phyloP scores from a whole-genome alignment of 2,329 filamentous ascomycete species.

The Tolypocladium album region DNA sequence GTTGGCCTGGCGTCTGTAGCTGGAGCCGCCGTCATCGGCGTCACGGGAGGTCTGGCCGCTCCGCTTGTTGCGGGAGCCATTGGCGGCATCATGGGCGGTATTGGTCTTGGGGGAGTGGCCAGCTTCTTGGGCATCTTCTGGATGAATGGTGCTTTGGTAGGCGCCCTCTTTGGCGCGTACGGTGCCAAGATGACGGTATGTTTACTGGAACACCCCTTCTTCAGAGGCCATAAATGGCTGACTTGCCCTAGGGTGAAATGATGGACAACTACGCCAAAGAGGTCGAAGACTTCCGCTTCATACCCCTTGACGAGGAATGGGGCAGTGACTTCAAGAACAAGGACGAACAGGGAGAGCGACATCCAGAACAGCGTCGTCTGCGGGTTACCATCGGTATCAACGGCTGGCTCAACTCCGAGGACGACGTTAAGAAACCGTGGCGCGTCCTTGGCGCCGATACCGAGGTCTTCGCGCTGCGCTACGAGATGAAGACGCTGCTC shows the following conservation, averaged over 20 bases:
- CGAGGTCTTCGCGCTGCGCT: constrained; percentile 77
- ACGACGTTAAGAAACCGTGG: constrained; percentile 75
- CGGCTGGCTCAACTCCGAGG: constrained; percentile 69
- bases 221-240: neutral
- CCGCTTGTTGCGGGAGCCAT: constrained; percentile 80
- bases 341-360: constrained; percentile 5
- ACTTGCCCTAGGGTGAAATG: constrained; percentile 51
- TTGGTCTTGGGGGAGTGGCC: constrained; percentile 76
- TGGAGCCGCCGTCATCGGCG: constrained; percentile 80
- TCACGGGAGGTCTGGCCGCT: constrained; percentile 84
- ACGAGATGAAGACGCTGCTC: constrained; percentile 69
- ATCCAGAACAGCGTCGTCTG: constrained; percentile 38
- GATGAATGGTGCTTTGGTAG: constrained; percentile 76
- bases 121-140: constrained; percentile 80
- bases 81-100: constrained; percentile 72
- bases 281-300: constrained; percentile 71
- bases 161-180: constrained; percentile 80
- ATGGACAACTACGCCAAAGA: constrained; percentile 82
- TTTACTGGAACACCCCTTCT: neutral
- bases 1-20: constrained; percentile 82
- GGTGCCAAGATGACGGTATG: constrained; percentile 60
- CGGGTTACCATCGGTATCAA: constrained; percentile 79
- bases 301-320: constrained; percentile 52
- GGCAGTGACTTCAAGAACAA: constrained; percentile 12
- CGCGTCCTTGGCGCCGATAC: constrained; percentile 57